Evolutionary conservation across 2,329 filamentous ascomycete species (phyloP), one percentile per base, ranked within the genome.

Genomic region (Colletotrichum sp.): DNA sequence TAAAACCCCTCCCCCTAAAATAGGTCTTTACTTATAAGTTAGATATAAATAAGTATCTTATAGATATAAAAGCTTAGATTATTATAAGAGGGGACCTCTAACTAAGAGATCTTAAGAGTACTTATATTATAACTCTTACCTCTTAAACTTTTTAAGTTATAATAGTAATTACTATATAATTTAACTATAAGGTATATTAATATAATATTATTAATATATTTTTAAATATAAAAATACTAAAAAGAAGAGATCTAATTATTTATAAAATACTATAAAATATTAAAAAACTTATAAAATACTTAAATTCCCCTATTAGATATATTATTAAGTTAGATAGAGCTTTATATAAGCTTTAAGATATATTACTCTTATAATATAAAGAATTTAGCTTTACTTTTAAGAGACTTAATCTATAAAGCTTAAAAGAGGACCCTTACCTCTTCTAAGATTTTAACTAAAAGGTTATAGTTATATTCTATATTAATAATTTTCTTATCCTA

Each of bases 401-500:
- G 2, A 39, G 2, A 18, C 1, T 39, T 39, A 18, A 1, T 18
- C 1, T 39, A 39, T 39, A 39, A 39, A 5, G 8, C 1, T 39
- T 39, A 18, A 39, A 9, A 18, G 2, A 39, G 7, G 1, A 18
- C 4, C 1, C 2, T 1, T 39, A 39, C 0, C 0, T 39, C 3
- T 39, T 39, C 2, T 18, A 39, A 18, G 0, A 39, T 1, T 3
- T 5, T 39, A 39, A 39, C 5, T 39, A 18, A 39, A 39, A 39
- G 0, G 36, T 39, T 39, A 39, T 39, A 39, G 1, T 39, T 18
- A 39, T 39, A 18, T 39, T 39, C 4, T 39, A 39, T 39, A 39
- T 39, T 18, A 39, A 39, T 18, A 39, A 39, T 9, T 18, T 39
- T 39, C 0, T 39, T 5, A 39, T 39, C 0, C 4, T 18, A 3